Evolutionary conservation across 2,329 filamentous ascomycete genomes (phyloP).

Genomic region (Exophiala sideris): DNA sequence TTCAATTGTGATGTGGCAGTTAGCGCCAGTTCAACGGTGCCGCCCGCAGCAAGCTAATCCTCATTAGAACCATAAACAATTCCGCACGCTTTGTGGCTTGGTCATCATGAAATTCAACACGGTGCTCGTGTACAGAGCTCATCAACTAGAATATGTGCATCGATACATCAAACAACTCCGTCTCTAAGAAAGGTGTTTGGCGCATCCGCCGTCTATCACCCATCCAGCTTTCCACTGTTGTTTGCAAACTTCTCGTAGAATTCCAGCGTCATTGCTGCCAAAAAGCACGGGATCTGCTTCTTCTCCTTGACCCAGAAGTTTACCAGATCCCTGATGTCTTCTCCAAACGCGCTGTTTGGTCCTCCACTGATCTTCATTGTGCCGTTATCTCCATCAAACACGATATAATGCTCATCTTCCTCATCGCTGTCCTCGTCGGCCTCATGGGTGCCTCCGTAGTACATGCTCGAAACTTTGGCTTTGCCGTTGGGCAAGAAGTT

Average conservation of each 20-base stretch:
- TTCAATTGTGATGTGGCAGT: no score
- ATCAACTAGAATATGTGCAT: neutral
- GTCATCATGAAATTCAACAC: no score
- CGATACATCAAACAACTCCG: no score
- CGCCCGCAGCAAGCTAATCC: no score
- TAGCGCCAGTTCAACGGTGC: no score
- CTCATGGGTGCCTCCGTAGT: conserved; percentile 72
- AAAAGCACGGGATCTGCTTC: conserved; percentile 88
- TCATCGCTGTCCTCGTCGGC: conserved; percentile 36
- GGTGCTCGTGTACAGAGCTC: neutral
- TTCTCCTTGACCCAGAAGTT: conserved; percentile 94
- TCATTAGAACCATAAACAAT: no score
- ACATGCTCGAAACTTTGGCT: conserved; percentile 84
- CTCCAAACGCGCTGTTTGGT: conserved; percentile 78
- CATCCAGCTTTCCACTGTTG: conserved; percentile 6
- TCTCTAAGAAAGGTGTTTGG: neutral
- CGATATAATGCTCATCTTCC: conserved; percentile 56
- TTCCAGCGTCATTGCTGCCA: conserved; percentile 86
- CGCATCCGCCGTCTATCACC: neutral
- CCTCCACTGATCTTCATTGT: conserved; percentile 98
- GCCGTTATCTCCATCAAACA: conserved; percentile 89
- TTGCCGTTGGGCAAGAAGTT: conserved; percentile 97
- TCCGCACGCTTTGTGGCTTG: no score
- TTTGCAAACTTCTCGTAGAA: conserved; percentile 68
- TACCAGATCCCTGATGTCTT: conserved; percentile 79